These are phyloP conservation scores for Curvularia eragrostidis DNA, from an alignment of 2,329 filamentous ascomycete genomes.

Conservation along the genomic window DNA sequence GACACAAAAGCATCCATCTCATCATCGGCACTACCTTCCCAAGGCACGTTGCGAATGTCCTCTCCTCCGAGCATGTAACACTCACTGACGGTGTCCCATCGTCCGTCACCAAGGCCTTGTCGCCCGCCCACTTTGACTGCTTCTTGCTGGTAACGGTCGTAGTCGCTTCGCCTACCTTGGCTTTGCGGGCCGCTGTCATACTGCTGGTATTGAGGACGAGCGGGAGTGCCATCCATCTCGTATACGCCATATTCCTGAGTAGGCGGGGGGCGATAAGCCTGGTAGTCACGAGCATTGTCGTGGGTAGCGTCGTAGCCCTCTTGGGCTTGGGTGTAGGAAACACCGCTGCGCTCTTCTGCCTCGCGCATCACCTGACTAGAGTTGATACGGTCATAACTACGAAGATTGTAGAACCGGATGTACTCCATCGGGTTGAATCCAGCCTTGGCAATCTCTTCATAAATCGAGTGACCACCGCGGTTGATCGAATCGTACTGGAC, in stretches of 20 bases:
- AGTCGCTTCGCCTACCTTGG: conserved; percentile 52
- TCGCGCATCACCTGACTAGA: conserved; percentile 66
- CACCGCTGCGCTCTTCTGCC: conserved; percentile 68
- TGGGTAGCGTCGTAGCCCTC: conserved; percentile 66
- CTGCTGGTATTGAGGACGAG: conserved; percentile 25
- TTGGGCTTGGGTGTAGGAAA: conserved; percentile 71
- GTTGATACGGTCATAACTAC: conserved; percentile 86
- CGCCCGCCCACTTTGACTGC: conserved; percentile 62
- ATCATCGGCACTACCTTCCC: conserved; percentile 61
- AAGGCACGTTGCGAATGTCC: conserved; percentile 70
- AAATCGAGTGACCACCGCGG: conserved; percentile 77
- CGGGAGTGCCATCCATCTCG: conserved; percentile 38
- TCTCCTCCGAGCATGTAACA: conserved; percentile 84
- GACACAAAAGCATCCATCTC: conserved; percentile 69
- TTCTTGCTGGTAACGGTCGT: conserved; percentile 75
- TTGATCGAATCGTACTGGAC: conserved; percentile 82
- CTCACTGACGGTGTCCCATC: conserved; percentile 77
- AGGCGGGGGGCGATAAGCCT: conserved; percentile 44
- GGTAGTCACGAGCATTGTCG: conserved; percentile 49
- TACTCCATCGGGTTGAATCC: conserved; percentile 76
- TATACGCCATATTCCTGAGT: conserved; percentile 48
- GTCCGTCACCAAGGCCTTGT: conserved; percentile 56
- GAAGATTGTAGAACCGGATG: conserved; percentile 84
- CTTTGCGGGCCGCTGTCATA: conserved; percentile 34
- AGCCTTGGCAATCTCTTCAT: conserved; percentile 69